Conservation (phyloP, 805 yeast species). For the Metschnikowia borealis region DNA sequence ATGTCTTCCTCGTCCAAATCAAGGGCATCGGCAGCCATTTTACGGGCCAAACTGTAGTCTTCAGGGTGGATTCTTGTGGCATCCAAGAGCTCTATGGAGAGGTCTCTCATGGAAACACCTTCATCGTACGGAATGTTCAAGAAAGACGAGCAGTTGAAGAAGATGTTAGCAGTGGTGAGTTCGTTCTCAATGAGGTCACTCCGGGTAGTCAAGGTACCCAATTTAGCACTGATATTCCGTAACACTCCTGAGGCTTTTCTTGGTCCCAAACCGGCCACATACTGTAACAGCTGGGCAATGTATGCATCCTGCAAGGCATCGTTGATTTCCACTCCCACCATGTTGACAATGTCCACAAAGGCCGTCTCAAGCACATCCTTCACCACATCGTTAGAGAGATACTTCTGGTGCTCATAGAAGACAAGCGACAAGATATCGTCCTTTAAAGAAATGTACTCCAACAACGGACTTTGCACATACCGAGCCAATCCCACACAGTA, state of each 20-base stretch:
- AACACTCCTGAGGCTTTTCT: conserved; percentile 87
- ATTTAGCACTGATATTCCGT: conserved; percentile 65
- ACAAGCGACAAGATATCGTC: conserved; percentile 67
- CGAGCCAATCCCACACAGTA: conserved; percentile 90
- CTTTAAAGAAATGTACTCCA: conserved; percentile 80
- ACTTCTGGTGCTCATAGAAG: conserved; percentile 69
- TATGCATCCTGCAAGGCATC: conserved; percentile 78
- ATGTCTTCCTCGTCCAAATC: conserved; percentile 94
- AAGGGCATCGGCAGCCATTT: conserved; percentile 97
- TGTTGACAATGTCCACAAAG: conserved; percentile 83
- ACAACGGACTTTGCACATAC: conserved; percentile 86
- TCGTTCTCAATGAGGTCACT: conserved; percentile 81
- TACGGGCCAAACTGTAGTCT: conserved; percentile 91
- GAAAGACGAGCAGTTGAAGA: conserved; percentile 90
- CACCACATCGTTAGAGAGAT: conserved; percentile 62
- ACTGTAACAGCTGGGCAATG: conserved; percentile 67
- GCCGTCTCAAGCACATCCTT: conserved; percentile 68
- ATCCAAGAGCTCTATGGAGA: conserved; percentile 79
- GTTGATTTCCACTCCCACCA: conserved; percentile 92
- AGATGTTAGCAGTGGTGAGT: conserved; percentile 73
- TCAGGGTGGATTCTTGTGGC: conserved; percentile 97
- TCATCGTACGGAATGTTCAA: conserved; percentile 70
- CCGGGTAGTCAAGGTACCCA: conserved; percentile 59
- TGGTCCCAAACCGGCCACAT: conserved; percentile 89
- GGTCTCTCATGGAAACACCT: conserved; percentile 48